Conservation (phyloP, 768 basidiomycete species). For the Phylloporus arenicola region DNA sequence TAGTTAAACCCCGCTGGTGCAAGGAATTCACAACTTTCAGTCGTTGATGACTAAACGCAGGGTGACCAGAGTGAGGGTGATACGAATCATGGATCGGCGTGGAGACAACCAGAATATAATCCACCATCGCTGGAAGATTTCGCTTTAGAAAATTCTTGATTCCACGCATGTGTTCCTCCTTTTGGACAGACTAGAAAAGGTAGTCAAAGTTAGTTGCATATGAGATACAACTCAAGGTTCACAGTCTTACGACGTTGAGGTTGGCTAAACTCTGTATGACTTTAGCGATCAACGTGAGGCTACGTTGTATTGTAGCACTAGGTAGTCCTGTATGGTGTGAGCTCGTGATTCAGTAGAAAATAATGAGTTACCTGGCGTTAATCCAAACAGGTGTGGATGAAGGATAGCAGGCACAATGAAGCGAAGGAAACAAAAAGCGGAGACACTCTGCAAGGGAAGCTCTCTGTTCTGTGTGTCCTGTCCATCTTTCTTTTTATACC, state of each 20-base stretch:
- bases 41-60: constrained; percentile 44
- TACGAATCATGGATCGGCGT: constrained; percentile 37
- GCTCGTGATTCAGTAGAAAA: background rate
- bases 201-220: constrained; percentile 1
- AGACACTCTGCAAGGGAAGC: constrained; percentile 76
- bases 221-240: background rate
- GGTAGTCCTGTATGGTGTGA: constrained; percentile 53
- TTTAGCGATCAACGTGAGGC: constrained; percentile 80
- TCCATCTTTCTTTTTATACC: constrained; percentile 43
- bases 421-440: constrained; percentile 84
- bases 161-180: constrained; percentile 78
- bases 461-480: constrained; percentile 44
- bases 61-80: constrained; percentile 24
- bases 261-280: constrained; percentile 89
- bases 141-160: constrained; percentile 68
- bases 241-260: constrained; percentile 57
- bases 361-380: constrained; percentile 56
- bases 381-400: constrained; percentile 79
- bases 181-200: constrained; percentile 49
- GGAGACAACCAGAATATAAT: constrained; percentile 73
- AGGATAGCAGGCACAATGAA: constrained; percentile 88
- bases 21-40: constrained; percentile 50
- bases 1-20: constrained; percentile 49
- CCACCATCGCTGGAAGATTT: constrained; percentile 64
- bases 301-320: constrained; percentile 62